Percentiles rank a stretch among this genome's conserved stretches.
Evolutionary conservation across 202 grass and related monocot species (phyloP).

Genomic region (Setaria viridis): DNA sequence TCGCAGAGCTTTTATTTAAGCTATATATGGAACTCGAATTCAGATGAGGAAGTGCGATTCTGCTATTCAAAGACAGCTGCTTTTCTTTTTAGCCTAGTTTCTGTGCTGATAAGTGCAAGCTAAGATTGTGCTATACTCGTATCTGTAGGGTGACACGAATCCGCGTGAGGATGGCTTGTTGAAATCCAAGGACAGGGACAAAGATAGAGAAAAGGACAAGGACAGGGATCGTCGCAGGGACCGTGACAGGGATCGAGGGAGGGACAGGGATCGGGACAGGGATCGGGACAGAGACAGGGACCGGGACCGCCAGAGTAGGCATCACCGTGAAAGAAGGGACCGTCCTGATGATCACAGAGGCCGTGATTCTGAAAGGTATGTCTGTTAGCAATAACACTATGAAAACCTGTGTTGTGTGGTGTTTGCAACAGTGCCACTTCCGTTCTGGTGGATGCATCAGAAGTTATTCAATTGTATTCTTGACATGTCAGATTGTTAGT

Average conservation of each 20-base stretch:
- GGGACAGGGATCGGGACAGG: constrained; percentile 37
- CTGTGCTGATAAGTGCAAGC: neutral
- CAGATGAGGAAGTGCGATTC: neutral
- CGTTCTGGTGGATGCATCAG: neutral
- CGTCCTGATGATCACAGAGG: constrained; percentile 68
- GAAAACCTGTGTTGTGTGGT: neutral
- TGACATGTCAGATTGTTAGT: constrained; percentile 6
- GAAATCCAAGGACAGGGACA: constrained; percentile 76
- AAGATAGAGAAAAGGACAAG: constrained; percentile 70
- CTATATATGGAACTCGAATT: neutral
- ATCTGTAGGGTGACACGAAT: constrained; percentile 56
- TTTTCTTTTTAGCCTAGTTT: neutral
- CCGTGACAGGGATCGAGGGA: constrained; percentile 58
- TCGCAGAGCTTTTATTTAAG: neutral
- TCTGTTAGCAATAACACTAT: no score
- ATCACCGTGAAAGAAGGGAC: constrained; percentile 57
- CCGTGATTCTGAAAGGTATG: constrained; percentile 61
- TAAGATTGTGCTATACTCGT: neutral
- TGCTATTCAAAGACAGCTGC: neutral
- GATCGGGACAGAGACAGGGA: constrained; percentile 50
- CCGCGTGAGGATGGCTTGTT: constrained; percentile 62
- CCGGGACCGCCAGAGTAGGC: constrained; percentile 50
- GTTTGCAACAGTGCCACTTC: constrained; percentile 1
- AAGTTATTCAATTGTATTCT: constrained; percentile 25
- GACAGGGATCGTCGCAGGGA: constrained; percentile 72